Percentiles rank a stretch among this genome's conserved stretches.
Conservation (phyloP, 2,329 filamentous ascomycete genomes). For the Hysterium pulicare region DNA sequence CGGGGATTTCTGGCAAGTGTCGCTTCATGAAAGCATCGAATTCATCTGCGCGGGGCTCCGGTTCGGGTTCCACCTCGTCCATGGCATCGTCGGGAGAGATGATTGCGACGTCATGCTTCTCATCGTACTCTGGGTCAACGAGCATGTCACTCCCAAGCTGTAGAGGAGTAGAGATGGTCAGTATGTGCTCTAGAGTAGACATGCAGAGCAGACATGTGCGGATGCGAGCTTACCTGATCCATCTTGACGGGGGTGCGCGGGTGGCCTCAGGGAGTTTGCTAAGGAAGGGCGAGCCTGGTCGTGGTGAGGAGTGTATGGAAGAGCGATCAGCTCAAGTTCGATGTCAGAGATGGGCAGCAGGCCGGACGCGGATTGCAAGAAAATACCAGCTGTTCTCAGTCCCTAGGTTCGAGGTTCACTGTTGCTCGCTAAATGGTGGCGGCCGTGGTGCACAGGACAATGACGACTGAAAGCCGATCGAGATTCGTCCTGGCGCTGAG, state of each 20-base stretch:
- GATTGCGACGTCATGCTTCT: constrained; percentile 60
- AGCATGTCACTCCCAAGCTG: constrained; percentile 63
- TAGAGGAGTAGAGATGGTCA: constrained; percentile 9
- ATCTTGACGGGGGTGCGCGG: constrained; percentile 21
- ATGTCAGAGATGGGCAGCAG: constrained; percentile 1
- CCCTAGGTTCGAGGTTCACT: background rate
- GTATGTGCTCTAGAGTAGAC: constrained; percentile 6
- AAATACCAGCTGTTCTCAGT: background rate
- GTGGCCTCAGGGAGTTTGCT: constrained; percentile 1
- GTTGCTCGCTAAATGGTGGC: constrained; percentile 30
- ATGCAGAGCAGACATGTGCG: constrained; percentile 6
- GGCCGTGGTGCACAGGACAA: constrained; percentile 13
- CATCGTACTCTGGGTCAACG: constrained; percentile 60
- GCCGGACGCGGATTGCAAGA: constrained; percentile 2
- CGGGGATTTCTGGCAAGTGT: constrained; percentile 71
- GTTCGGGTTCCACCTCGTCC: constrained; percentile 52
- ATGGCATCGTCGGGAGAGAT: constrained; percentile 60
- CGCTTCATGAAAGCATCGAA: constrained; percentile 80
- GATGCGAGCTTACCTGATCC: constrained; percentile 36
- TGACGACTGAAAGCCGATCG: constrained; percentile 18
- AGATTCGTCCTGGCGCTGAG: too few species aligned
- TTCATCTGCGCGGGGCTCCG: constrained; percentile 56
- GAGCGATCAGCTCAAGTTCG: constrained; percentile 3
- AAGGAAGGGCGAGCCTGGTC: constrained; percentile 1
- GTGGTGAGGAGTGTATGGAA: constrained; percentile 2